These are phyloP conservation scores for Pistacia vera DNA, from an alignment of 345 rosid genomes.

Conservation along the genomic window DNA sequence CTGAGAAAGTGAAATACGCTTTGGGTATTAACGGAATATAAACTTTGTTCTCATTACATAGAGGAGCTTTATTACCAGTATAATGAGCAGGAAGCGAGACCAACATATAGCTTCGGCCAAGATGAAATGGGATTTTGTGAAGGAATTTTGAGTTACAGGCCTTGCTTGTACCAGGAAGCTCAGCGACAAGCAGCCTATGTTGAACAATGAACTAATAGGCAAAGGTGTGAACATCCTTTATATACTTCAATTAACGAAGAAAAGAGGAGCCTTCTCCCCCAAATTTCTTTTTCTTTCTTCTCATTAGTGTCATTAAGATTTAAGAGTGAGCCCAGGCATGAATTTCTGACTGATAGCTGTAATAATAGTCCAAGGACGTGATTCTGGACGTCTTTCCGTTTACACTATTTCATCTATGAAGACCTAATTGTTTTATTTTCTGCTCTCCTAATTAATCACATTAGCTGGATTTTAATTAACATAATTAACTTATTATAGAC, in stretches of 20 bases:
- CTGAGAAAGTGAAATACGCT: too few relatives aligned
- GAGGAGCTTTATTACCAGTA: conserved; percentile 5
- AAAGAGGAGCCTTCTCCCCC: background rate
- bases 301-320: background rate
- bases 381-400: background rate
- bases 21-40: too few relatives aligned
- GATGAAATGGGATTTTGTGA: conserved; percentile 24
- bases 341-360: background rate
- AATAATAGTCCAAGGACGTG: background rate
- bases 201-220: conserved; percentile 9
- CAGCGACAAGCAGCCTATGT: background rate
- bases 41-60: conserved; percentile 6
- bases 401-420: background rate
- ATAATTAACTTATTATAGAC: too few relatives aligned
- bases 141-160: conserved; percentile 40
- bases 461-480: too few relatives aligned
- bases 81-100: conserved; percentile 14
- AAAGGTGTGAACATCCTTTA: background rate
- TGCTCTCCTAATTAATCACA: background rate
- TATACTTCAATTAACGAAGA: background rate
- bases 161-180: conserved; percentile 32
- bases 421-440: background rate
- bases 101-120: background rate
- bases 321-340: background rate
- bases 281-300: too few relatives aligned